phyloP scores from a whole-genome alignment of 1,139 yeast genomes.

The Spathaspora sp. region DNA sequence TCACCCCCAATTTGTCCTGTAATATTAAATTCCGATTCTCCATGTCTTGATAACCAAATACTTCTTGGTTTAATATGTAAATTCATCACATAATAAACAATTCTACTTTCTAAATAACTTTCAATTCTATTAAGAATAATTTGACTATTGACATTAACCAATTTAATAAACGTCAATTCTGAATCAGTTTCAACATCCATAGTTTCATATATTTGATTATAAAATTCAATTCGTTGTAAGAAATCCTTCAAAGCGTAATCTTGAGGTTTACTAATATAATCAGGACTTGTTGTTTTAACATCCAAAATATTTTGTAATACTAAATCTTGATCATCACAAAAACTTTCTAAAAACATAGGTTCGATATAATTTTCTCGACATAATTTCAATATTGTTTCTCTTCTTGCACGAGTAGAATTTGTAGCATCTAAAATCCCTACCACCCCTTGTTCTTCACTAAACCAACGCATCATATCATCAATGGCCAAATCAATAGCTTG shows the following conservation, averaged over 20 bases:
- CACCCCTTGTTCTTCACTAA: conserved; percentile 72
- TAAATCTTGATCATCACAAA: conserved; percentile 81
- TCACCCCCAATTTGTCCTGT: conserved; percentile 98
- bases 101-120: conserved; percentile 85
- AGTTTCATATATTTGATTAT: conserved; percentile 75
- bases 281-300: conserved; percentile 86
- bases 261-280: conserved; percentile 70
- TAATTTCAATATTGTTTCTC: conserved; percentile 62
- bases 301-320: conserved; percentile 79
- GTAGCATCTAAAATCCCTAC: conserved; percentile 94
- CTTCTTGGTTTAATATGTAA: conserved; percentile 88
- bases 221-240: conserved; percentile 66
- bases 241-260: conserved; percentile 76
- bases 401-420: conserved; percentile 66
- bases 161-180: conserved; percentile 77
- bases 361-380: conserved; percentile 71
- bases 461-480: conserved; percentile 88
- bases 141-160: conserved; percentile 84
- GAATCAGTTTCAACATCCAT: conserved; percentile 56
- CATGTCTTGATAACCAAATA: conserved; percentile 93
- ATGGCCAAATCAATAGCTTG: conserved; percentile 75
- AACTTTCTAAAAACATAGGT: conserved; percentile 90
- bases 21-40: conserved; percentile 88
- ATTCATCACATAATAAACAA: conserved; percentile 94
- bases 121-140: conserved; percentile 85